Evolutionary conservation across 108 stramenopile species (phyloP).

Genomic region (Cyclotella distinguenda): DNA sequence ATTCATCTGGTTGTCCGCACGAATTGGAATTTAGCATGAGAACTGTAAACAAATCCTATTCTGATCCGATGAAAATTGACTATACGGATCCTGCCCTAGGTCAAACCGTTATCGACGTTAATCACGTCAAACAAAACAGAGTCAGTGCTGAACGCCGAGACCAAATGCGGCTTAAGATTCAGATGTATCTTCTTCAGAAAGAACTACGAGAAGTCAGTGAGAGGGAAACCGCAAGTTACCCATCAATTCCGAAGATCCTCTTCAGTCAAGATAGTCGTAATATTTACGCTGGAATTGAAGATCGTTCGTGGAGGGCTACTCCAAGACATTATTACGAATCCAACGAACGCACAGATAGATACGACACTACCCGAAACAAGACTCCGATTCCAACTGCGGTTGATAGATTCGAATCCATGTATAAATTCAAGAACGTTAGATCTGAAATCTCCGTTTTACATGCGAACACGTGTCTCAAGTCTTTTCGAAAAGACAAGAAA

Average conservation of each 20-base stretch:
- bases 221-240: not conserved
- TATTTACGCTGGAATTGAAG: not conserved
- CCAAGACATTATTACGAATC: too few species aligned
- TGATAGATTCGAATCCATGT: too few species aligned
- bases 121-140: not conserved
- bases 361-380: too few species aligned
- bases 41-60: not conserved
- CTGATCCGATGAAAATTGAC: not conserved
- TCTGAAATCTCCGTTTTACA: not conserved
- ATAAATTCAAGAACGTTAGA: not conserved
- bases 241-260: constrained; percentile 1
- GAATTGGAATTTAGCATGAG: too few species aligned
- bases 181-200: constrained; percentile 15
- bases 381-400: too few species aligned
- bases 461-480: not conserved
- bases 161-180: constrained; percentile 38
- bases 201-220: constrained; percentile 1
- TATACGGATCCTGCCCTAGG: not conserved
- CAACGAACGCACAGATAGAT: too few species aligned
- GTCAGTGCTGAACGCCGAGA: constrained; percentile 13
- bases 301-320: too few species aligned
- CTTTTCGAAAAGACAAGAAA: not conserved
- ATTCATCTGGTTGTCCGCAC: too few species aligned
- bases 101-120: not conserved
- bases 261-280: constrained; percentile 7